Percentiles rank a stretch among this genome's conserved stretches.
These are phyloP conservation scores for Penicillium sp. DNA, from an alignment of 2,329 filamentous ascomycete species.

Conservation along the genomic window DNA sequence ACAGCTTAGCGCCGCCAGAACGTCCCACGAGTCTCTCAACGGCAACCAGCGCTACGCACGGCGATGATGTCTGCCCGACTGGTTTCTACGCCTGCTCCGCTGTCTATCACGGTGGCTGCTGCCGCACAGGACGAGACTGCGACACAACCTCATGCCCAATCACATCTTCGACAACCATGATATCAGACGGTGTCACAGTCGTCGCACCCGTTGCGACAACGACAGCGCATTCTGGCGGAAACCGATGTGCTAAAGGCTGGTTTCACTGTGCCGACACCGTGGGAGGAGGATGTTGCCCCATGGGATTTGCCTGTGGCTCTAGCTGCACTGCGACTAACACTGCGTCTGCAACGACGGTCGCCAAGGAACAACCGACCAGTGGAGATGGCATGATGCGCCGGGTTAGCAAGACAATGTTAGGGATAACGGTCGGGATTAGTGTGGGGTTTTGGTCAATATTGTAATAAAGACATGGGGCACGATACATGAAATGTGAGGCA, in stretches of 20 bases:
- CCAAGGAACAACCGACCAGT: constrained; percentile 33
- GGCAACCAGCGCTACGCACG: constrained; percentile 33
- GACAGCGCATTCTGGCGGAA: constrained; percentile 33
- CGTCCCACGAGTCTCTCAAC: constrained; percentile 41
- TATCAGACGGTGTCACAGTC: constrained; percentile 66
- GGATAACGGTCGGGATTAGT: constrained; percentile 6
- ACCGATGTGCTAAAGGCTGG: constrained; percentile 74
- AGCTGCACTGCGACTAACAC: constrained; percentile 64
- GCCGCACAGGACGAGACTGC: constrained; percentile 82
- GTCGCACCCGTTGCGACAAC: constrained; percentile 58
- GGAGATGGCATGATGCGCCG: not conserved
- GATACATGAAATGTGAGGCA: not conserved
- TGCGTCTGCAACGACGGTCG: constrained; percentile 54
- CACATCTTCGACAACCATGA: constrained; percentile 65
- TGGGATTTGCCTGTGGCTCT: constrained; percentile 69
- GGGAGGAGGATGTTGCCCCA: constrained; percentile 80
- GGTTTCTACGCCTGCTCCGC: constrained; percentile 92
- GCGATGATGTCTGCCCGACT: constrained; percentile 65
- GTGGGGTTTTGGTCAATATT: constrained; percentile 2
- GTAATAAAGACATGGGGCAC: not conserved
- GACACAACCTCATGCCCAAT: constrained; percentile 73
- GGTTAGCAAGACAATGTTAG: not conserved
- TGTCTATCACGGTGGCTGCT: constrained; percentile 78
- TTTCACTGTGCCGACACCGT: constrained; percentile 64
- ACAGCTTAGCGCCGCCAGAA: constrained; percentile 35